A percentile compares a stretch with the other conserved stretches of the same genome.
Conservation (phyloP, 371 early-diverging fungal genomes). For the Circinella umbellata region DNA sequence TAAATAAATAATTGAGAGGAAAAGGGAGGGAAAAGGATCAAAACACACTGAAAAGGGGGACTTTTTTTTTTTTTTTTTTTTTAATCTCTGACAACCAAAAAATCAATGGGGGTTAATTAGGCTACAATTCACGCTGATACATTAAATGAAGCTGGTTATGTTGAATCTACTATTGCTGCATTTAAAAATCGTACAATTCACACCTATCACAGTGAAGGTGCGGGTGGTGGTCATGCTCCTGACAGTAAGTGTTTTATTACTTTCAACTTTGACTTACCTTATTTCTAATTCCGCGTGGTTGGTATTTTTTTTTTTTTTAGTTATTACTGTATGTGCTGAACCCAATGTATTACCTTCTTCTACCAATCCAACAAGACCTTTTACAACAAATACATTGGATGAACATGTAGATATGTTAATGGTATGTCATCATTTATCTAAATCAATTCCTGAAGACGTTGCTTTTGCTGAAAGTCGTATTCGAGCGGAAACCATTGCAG, state of each 20-base stretch:
- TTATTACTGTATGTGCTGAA: slow-evolving; percentile 83
- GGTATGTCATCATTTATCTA: slow-evolving; percentile 96
- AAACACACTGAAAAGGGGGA: no score
- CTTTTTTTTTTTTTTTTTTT: no score
- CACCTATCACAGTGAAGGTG: slow-evolving; percentile 95
- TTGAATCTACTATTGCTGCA: slow-evolving; percentile 85
- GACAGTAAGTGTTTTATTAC: slow-evolving; percentile 58
- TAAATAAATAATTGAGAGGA: no score
- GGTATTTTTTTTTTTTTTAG: slow-evolving; percentile 22
- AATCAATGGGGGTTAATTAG: no score
- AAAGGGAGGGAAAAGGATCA: no score
- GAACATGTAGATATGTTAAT: slow-evolving; percentile 97
- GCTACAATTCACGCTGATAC: slow-evolving; percentile 95
- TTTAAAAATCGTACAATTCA: slow-evolving; percentile 92
- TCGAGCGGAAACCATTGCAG: slow-evolving; percentile 94
- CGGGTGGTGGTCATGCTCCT: slow-evolving; percentile 95
- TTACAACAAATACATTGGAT: slow-evolving; percentile 90
- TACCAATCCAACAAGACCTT: slow-evolving; percentile 94
- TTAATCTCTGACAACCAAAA: no score
- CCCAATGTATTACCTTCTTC: slow-evolving; percentile 89
- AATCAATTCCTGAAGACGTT: slow-evolving; percentile 92
- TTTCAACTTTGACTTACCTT: no score
- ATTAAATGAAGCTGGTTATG: slow-evolving; percentile 93
- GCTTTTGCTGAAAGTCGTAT: slow-evolving; percentile 96
- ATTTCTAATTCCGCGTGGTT: no score